Conservation (phyloP, 2,329 filamentous ascomycete genomes). For the Salinomyces thailandicus region DNA sequence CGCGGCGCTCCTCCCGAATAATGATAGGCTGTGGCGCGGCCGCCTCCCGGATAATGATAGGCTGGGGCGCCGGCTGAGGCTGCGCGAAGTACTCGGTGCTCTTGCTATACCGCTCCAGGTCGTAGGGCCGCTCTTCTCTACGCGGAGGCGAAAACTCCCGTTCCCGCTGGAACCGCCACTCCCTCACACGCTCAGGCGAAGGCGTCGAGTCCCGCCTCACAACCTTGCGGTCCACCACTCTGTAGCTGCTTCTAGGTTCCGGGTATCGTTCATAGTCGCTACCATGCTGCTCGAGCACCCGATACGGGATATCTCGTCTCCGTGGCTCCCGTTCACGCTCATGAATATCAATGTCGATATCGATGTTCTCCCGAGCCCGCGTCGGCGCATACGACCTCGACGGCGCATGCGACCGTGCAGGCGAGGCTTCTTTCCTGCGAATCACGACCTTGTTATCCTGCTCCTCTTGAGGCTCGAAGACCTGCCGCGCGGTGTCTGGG, state of each 20-base stretch:
- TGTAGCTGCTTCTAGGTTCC: conserved; percentile 27
- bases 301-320: conserved; percentile 23
- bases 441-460: conserved; percentile 42
- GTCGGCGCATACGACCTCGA: conserved; percentile 13
- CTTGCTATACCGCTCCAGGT: conserved; percentile 42
- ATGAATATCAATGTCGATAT: conserved; percentile 31
- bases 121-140: conserved; percentile 29
- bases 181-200: conserved; percentile 36
- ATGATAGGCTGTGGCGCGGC: conserved; percentile 38
- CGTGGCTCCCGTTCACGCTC: conserved; percentile 21
- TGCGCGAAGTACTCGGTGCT: conserved; percentile 43
- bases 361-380: conserved; percentile 17
- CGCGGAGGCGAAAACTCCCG: conserved; percentile 35
- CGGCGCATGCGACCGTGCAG: conserved; percentile 10
- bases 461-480: conserved; percentile 25
- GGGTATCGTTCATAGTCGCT: conserved; percentile 12
- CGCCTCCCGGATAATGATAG: conserved; percentile 45
- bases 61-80: conserved; percentile 37
- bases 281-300: conserved; percentile 23
- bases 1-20: conserved; percentile 41
- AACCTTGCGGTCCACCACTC: conserved; percentile 26
- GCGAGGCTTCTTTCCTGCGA: conserved; percentile 24
- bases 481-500: conserved; percentile 33
- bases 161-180: conserved; percentile 44
- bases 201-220: conserved; percentile 26